Conservation (phyloP, 1,139 yeast species). For the Arxiozyma heterogenica region DNA sequence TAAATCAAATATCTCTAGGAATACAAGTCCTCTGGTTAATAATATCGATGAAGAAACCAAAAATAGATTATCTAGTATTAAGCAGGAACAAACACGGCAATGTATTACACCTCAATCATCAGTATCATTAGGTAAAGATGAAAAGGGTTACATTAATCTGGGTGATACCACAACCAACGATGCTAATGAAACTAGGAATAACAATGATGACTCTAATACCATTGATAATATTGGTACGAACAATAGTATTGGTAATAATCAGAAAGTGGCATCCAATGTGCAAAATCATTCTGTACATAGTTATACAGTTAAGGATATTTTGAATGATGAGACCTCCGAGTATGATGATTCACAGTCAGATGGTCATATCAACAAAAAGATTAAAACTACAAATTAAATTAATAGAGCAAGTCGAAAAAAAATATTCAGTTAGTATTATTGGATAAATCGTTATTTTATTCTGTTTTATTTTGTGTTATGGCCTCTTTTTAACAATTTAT, state of each 20-base stretch:
- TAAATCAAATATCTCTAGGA: background rate
- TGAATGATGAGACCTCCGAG: background rate
- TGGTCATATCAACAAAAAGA: conserved; percentile 11
- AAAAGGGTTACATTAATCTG: background rate
- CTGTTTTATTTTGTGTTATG: no score
- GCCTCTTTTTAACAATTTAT: no score
- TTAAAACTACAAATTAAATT: conserved; percentile 6
- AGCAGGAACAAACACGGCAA: background rate
- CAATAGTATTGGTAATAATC: background rate
- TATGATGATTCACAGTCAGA: background rate
- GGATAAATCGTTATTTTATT: no score
- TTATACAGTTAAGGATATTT: background rate
- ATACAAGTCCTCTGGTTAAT: background rate
- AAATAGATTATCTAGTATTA: background rate
- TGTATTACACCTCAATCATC: background rate
- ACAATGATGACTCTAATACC: no score
- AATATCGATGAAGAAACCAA: background rate
- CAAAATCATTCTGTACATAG: background rate
- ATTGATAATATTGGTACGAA: no score
- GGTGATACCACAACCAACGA: background rate
- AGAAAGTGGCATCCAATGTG: background rate
- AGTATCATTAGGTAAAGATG: background rate
- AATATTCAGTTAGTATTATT: background rate
- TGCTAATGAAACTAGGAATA: background rate
- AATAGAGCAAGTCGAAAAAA: background rate